Base-by-base conservation (phyloP, 352 stramenopile genomes). In the Phytophthora sp. region DNA sequence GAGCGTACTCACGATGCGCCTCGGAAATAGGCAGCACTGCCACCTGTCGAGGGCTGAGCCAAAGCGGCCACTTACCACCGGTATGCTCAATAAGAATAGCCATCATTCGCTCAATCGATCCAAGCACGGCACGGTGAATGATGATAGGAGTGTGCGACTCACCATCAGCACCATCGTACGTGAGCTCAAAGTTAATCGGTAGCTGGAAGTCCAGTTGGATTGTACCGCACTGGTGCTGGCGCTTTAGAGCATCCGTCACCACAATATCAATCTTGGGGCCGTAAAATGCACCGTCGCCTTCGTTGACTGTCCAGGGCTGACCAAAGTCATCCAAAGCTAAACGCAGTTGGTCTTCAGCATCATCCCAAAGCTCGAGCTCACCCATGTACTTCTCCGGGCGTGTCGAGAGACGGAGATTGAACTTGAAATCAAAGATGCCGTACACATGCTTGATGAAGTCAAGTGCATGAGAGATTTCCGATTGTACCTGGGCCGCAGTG, bases 121-220 rank as follows among this genome's bases (percentile, higher is more conserved):
- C 97, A 58, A 98, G 96, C 37, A 99, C 97, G 1, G 97, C 97
- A 38, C 87, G 89, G 73, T 99, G 97, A 50, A 99, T 95, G 84
- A 99, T 99, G 71, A 99, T 98, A 20, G 97, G 97, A 49, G 85
- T 94, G 80, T 98, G 92, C 54, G 87, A 76, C 27, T 91, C 64
- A 11, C 79, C 91, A 51, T 98, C 92, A 18, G 81, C 81, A 52
- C 83, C 89, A 37, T 96, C 82, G 68, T 99, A 99, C 52, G 83
- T 83, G 20, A 99, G 85, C 60, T 95, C 91, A 65, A 99, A 99
- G 54, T 97, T 91, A 37, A 97, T 88, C n/a, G 97, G 97, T 31
- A 99, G 69, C 74, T 99, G 98, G 66, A 99, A 99, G 77, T 99
- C 97, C 56, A 97, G 94, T 73, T 99, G 97, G 37, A 99, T 96